These are phyloP conservation scores for Aureococcus anophagefferens DNA, from an alignment of 108 stramenopile species.

Conservation along the genomic window DNA sequence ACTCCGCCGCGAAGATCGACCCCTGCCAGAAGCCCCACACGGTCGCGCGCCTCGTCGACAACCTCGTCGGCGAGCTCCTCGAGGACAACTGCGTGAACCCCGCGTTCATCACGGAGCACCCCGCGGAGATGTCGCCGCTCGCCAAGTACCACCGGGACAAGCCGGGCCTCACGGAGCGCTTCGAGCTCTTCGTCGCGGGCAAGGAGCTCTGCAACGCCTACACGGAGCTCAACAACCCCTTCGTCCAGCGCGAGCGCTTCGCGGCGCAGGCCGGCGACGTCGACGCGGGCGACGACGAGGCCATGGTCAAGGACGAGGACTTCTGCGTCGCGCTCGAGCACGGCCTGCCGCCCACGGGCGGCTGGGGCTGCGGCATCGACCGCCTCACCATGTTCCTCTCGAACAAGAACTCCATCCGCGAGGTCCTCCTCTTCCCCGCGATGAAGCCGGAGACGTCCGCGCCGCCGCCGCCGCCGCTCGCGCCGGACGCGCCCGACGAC, in stretches of 20 bases:
- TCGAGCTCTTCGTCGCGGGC: constrained; percentile 94
- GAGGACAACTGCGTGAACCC: constrained; percentile 78
- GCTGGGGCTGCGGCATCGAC: constrained; percentile 97
- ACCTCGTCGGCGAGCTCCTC: constrained; percentile 90
- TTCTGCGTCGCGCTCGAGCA: constrained; percentile 86
- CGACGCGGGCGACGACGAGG: constrained; percentile 95
- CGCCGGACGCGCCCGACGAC: not conserved
- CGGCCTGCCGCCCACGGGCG: constrained; percentile 95
- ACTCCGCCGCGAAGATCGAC: constrained; percentile 18
- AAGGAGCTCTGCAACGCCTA: constrained; percentile 98
- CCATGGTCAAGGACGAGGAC: constrained; percentile 94
- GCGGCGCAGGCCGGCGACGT: constrained; percentile 85
- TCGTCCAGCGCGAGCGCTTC: constrained; percentile 80
- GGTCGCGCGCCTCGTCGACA: constrained; percentile 87
- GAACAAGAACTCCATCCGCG: constrained; percentile 99
- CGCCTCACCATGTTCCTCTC: constrained; percentile 98
- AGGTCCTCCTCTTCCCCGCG: constrained; percentile 97
- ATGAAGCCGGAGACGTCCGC: constrained; percentile 76
- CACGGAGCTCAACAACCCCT: constrained; percentile 99
- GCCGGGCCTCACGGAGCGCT: constrained; percentile 88
- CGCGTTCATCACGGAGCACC: constrained; percentile 86
- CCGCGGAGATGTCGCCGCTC: constrained; percentile 97
- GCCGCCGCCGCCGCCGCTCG: not conserved
- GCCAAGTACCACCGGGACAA: constrained; percentile 95
- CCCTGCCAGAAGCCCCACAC: constrained; percentile 89